A percentile compares a stretch with the other conserved stretches of the same genome.
phyloP scores from a whole-genome alignment of 768 basidiomycete genomes.

The Naganishia randhawae region DNA sequence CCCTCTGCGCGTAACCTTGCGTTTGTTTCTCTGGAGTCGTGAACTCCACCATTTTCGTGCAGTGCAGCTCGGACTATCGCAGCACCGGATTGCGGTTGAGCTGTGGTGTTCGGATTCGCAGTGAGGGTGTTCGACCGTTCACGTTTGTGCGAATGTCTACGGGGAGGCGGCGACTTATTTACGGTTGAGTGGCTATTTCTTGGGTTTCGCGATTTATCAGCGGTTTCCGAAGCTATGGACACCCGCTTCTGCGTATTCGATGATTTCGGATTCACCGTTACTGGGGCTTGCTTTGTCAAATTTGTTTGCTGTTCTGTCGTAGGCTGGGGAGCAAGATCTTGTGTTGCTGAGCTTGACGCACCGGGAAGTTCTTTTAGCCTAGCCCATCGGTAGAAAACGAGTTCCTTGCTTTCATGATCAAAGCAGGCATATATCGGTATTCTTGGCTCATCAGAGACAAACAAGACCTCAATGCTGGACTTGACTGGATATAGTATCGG shows the following conservation, averaged over 20 bases:
- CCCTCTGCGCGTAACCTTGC: slow-evolving; percentile 21
- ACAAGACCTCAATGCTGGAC: slow-evolving; percentile 6
- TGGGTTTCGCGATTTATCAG: neutral
- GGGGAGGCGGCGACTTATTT: neutral
- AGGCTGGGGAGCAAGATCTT: neutral
- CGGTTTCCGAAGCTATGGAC: slow-evolving; percentile 5
- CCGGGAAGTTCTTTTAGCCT: slow-evolving; percentile 1
- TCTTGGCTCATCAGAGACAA: slow-evolving; percentile 12
- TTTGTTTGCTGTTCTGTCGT: neutral
- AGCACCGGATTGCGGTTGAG: slow-evolving; percentile 9
- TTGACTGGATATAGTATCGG: neutral
- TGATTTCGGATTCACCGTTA: neutral
- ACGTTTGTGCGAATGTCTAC: neutral
- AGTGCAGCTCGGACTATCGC: slow-evolving; percentile 16
- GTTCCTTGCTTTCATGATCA: slow-evolving; percentile 31
- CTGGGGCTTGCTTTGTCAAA: neutral
- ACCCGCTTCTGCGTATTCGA: slow-evolving; percentile 15
- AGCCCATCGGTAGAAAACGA: slow-evolving; percentile 41
- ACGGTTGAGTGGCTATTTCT: neutral
- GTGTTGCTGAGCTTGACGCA: neutral
- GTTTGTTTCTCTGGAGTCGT: neutral
- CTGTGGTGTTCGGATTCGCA: neutral
- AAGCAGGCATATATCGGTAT: slow-evolving; percentile 26
- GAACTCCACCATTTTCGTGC: neutral
- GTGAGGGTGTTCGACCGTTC: slow-evolving; percentile 7